Percentiles rank a stretch among this genome's conserved stretches.
Evolutionary conservation across 305 asterid genomes (phyloP).

Genomic region (Lippia alba): DNA sequence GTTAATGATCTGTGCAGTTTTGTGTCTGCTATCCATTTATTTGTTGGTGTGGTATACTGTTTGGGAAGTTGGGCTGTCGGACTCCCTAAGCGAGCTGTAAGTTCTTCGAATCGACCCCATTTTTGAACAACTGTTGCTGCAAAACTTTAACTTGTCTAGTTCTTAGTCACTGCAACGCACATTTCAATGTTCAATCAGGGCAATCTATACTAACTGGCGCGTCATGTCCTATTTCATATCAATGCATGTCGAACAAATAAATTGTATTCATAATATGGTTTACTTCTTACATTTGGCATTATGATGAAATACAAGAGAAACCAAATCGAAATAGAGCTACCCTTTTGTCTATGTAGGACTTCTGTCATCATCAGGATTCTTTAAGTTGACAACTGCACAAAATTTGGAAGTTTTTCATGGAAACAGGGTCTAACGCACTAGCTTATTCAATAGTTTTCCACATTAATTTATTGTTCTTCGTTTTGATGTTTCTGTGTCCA

Average conservation of each 20-base stretch:
- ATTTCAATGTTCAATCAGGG: no score
- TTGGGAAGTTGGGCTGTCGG: conserved; percentile 83
- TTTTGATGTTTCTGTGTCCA: conserved; percentile 40
- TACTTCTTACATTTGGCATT: no score
- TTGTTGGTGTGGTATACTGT: conserved; percentile 91
- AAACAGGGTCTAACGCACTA: background rate
- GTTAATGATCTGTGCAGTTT: conserved; percentile 54
- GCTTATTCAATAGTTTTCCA: background rate
- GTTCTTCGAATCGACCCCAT: conserved; percentile 34
- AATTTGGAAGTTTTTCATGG: background rate
- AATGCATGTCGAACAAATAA: no score
- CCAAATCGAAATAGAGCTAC: no score
- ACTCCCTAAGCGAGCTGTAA: conserved; percentile 98
- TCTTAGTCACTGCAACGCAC: no score
- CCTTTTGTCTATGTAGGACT: no score
- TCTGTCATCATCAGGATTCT: background rate
- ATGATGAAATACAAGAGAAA: no score
- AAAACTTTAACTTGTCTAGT: background rate
- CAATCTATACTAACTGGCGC: no score
- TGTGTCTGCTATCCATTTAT: conserved; percentile 88
- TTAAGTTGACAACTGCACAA: background rate
- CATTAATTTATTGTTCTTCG: conserved; percentile 7
- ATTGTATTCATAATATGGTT: no score
- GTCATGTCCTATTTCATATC: no score
- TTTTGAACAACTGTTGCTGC: background rate